These are phyloP conservation scores for Porodaedalea pini DNA, from an alignment of 1,284 basidiomycete genomes.

Conservation along the genomic window DNA sequence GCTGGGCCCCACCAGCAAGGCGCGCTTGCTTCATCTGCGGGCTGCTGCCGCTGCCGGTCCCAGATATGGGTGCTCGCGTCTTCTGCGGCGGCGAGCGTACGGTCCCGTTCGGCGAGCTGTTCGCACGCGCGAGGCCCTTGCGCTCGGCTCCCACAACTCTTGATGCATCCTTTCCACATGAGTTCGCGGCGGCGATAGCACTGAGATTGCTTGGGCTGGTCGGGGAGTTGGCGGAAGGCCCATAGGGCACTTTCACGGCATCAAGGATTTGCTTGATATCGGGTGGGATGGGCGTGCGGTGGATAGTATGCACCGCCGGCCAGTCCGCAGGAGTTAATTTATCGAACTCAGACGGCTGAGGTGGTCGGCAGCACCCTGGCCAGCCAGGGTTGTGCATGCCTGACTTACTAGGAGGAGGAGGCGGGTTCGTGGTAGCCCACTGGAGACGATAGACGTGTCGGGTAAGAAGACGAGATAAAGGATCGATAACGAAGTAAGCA, in stretches of 20 bases:
- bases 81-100: constrained; percentile 7
- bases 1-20: constrained; percentile 38
- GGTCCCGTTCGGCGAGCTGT: constrained; percentile 12
- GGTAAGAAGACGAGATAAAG: constrained; percentile 28
- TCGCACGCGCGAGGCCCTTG: constrained; percentile 10
- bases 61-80: neutral
- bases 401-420: constrained; percentile 40
- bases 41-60: constrained; percentile 5
- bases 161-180: constrained; percentile 29
- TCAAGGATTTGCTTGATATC: constrained; percentile 67
- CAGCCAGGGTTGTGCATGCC: constrained; percentile 69
- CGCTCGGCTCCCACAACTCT: constrained; percentile 31
- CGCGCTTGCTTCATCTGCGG: constrained; percentile 15
- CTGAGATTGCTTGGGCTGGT: constrained; percentile 22
- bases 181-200: constrained; percentile 26
- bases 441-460: constrained; percentile 32
- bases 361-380: constrained; percentile 80
- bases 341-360: constrained; percentile 51
- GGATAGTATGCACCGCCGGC: constrained; percentile 69
- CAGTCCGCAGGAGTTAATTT: constrained; percentile 72
- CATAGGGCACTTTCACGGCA: constrained; percentile 36
- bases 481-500: constrained; percentile 22
- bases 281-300: constrained; percentile 62
- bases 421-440: constrained; percentile 64
- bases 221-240: constrained; percentile 22